Conservation (phyloP, 805 yeast genomes). For the Myxozyma sirexii region DNA sequence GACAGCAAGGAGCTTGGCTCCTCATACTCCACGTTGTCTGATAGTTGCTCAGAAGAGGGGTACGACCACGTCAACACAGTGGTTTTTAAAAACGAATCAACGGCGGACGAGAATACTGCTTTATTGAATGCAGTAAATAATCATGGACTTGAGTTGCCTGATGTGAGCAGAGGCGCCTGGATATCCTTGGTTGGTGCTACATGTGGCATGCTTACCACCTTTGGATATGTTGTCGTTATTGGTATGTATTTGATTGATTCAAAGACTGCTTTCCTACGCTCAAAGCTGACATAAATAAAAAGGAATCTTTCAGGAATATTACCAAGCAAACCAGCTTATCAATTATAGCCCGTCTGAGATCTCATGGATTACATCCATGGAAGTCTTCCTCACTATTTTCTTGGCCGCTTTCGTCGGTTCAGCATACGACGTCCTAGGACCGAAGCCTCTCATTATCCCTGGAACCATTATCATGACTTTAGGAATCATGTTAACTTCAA, state of each 20-base stretch:
- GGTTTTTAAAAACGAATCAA: not conserved
- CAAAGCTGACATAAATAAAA: not conserved
- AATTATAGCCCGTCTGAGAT: conserved; percentile 38
- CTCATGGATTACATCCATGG: conserved; percentile 43
- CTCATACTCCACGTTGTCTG: not conserved
- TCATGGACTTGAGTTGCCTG: not conserved
- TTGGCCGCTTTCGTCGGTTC: conserved; percentile 35
- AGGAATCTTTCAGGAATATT: conserved; percentile 41
- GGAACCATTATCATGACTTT: conserved; percentile 37
- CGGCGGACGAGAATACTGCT: conserved; percentile 10
- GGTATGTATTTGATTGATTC: conserved; percentile 31
- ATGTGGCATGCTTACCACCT: conserved; percentile 57
- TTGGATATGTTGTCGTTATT: conserved; percentile 51
- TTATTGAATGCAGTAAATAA: not conserved
- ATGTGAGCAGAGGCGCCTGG: conserved; percentile 46
- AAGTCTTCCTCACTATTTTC: conserved; percentile 37
- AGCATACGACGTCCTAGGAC: conserved; percentile 30
- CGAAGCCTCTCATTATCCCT: conserved; percentile 22
- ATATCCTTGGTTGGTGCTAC: conserved; percentile 57
- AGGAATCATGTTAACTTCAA: conserved; percentile 43
- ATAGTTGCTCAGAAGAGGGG: conserved; percentile 1
- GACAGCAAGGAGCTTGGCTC: not conserved
- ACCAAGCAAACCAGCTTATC: conserved; percentile 34
- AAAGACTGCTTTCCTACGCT: not conserved
- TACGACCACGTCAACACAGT: not conserved